Evolutionary conservation across 2,329 filamentous ascomycete genomes (phyloP).

Genomic region (Claviceps maximensis): DNA sequence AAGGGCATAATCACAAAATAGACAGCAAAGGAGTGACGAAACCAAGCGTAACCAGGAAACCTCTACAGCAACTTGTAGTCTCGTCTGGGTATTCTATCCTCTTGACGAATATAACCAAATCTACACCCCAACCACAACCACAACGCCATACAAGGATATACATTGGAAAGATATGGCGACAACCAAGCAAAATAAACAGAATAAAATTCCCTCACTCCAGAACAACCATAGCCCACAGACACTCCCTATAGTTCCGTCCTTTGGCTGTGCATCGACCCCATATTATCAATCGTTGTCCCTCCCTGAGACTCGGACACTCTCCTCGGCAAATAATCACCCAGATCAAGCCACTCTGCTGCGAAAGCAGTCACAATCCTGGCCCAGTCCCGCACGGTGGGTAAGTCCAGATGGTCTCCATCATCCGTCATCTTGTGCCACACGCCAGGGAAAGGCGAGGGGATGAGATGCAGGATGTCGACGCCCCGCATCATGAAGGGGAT

Average conservation of each 20-base stretch:
- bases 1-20: no score
- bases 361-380: slow-evolving; percentile 72
- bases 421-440: slow-evolving; percentile 85
- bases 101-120: not conserved
- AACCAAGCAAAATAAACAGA: not conserved
- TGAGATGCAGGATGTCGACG: slow-evolving; percentile 80
- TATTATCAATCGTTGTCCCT: slow-evolving; percentile 15
- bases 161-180: not conserved
- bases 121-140: not conserved
- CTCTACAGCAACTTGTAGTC: no score
- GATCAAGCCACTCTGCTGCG: slow-evolving; percentile 81
- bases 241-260: slow-evolving; percentile 18
- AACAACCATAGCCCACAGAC: not conserved
- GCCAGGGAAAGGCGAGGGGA: slow-evolving; percentile 57
- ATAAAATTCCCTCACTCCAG: not conserved
- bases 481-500: slow-evolving; percentile 78
- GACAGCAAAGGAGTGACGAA: no score
- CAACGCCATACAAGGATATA: not conserved
- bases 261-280: slow-evolving; percentile 13
- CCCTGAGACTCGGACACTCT: slow-evolving; percentile 7
- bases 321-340: slow-evolving; percentile 32
- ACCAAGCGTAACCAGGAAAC: no score
- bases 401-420: slow-evolving; percentile 72
- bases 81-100: no score
- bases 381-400: slow-evolving; percentile 76